Evolutionary conservation across 352 stramenopile genomes (phyloP).

Genomic region (Phytophthora agathidicida): DNA sequence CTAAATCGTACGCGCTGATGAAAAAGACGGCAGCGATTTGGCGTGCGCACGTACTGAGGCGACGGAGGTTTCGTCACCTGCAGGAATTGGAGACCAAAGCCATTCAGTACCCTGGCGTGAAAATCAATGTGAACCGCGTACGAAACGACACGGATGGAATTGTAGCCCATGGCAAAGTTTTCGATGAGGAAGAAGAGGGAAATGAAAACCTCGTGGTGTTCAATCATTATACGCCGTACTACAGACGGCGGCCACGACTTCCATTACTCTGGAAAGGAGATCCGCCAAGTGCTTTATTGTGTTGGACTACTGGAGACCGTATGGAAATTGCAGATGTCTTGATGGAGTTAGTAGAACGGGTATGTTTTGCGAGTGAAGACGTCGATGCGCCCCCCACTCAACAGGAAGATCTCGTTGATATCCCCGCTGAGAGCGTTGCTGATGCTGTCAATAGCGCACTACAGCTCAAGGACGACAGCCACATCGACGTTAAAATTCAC

Average conservation of each 20-base stretch:
- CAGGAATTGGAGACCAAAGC: conserved; percentile 21
- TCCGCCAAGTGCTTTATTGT: conserved; percentile 27
- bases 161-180: conserved; percentile 4
- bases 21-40: conserved; percentile 55
- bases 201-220: conserved; percentile 29
- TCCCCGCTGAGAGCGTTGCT: not conserved
- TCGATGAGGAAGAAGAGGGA: conserved; percentile 12
- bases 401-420: not conserved
- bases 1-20: conserved; percentile 49
- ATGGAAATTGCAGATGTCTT: conserved; percentile 15
- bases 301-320: conserved; percentile 26
- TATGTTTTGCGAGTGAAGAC: conserved; percentile 44
- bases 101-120: conserved; percentile 23
- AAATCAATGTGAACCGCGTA: conserved; percentile 34
- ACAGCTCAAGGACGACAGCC: conserved; percentile 1
- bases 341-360: conserved; percentile 32
- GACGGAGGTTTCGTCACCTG: conserved; percentile 21
- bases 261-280: conserved; percentile 31
- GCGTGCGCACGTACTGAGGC: conserved; percentile 33
- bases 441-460: not conserved
- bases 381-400: conserved; percentile 14
- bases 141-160: conserved; percentile 20
- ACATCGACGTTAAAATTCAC: conserved; percentile 25
- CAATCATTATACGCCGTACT: conserved; percentile 11
- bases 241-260: conserved; percentile 19